Conservation (phyloP, 352 stramenopile genomes). For the Globisporangium nodosum region DNA sequence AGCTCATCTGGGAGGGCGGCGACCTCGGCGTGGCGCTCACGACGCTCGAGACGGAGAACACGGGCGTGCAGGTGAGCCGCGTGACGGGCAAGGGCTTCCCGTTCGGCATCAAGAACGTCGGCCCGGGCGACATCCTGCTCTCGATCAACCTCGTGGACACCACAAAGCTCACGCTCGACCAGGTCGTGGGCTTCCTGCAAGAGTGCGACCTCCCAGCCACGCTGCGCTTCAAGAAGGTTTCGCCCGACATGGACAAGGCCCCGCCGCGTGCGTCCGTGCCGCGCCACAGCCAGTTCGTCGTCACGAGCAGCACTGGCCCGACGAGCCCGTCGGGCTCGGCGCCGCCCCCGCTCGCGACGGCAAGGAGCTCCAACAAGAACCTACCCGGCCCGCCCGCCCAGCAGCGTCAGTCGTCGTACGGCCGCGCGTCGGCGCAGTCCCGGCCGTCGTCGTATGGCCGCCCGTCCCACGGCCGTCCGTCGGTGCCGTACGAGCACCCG, state of each 20-base stretch:
- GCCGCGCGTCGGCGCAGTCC: conserved; percentile 4
- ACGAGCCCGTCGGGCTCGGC: conserved; percentile 53
- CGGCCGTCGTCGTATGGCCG: conserved; percentile 3
- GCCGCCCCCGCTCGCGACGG: conserved; percentile 11
- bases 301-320: conserved; percentile 44
- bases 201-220: conserved; percentile 82
- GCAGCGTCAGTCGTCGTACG: conserved; percentile 14
- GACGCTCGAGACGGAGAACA: conserved; percentile 47
- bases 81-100: conserved; percentile 85
- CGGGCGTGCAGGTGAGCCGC: conserved; percentile 70
- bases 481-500: conserved; percentile 14
- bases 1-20: conserved; percentile 86
- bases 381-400: conserved; percentile 21
- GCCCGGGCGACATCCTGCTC: conserved; percentile 67
- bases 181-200: conserved; percentile 78
- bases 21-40: conserved; percentile 82
- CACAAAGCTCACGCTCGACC: conserved; percentile 69
- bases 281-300: conserved; percentile 59
- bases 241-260: conserved; percentile 37
- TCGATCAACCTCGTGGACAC: conserved; percentile 83
- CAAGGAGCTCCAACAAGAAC: conserved; percentile 11
- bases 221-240: conserved; percentile 83
- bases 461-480: conserved; percentile 14
- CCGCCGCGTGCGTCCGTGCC: conserved; percentile 29
- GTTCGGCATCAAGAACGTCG: conserved; percentile 87